Evolutionary conservation across 2,329 filamentous ascomycete genomes (phyloP).

Genomic region (Fusarium sp.): DNA sequence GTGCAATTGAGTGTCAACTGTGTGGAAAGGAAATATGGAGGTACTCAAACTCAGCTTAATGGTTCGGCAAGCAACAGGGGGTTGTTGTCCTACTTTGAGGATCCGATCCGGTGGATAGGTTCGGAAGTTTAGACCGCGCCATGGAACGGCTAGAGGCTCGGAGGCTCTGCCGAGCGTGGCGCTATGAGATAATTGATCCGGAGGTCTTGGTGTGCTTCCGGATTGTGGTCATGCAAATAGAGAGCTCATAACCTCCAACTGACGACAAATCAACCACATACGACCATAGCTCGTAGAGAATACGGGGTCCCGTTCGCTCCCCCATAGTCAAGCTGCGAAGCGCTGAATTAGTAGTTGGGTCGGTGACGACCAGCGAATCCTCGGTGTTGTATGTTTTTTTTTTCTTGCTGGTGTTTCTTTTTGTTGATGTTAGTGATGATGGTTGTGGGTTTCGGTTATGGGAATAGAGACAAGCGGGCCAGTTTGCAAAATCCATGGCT

Average conservation of each 20-base stretch:
- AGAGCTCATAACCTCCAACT: neutral
- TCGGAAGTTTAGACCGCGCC: conserved; percentile 8
- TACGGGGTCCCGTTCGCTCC: conserved; percentile 36
- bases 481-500: neutral
- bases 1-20: neutral
- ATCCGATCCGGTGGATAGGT: neutral
- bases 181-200: neutral
- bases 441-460: neutral
- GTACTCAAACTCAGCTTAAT: neutral
- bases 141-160: conserved; percentile 1
- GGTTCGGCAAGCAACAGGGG: neutral
- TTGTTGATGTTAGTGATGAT: neutral
- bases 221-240: neutral
- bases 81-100: neutral
- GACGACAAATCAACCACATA: conserved; percentile 14
- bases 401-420: neutral
- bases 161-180: neutral
- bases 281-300: conserved; percentile 31
- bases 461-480: neutral
- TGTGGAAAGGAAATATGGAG: neutral
- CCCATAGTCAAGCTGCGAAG: conserved; percentile 29
- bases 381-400: conserved; percentile 33
- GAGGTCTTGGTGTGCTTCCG: neutral
- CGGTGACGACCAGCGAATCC: conserved; percentile 34
- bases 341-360: conserved; percentile 33